Evolutionary conservation across 2,329 filamentous ascomycete genomes (phyloP), one percentile per base, ranked within the genome.

Genomic region (Talaromyces sp.): DNA sequence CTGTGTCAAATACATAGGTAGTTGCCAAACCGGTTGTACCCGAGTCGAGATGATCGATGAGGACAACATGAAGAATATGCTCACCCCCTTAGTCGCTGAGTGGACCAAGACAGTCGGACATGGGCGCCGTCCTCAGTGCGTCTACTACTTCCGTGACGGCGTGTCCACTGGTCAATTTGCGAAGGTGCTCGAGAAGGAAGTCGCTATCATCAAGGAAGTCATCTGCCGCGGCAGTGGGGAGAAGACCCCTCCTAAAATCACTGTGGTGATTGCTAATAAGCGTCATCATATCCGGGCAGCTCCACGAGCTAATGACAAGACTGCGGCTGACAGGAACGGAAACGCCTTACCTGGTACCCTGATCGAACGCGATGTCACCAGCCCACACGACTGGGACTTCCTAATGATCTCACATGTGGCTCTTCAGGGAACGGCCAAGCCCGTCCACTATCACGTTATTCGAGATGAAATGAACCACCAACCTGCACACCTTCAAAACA

Each of bases 241-340:
- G 22, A 71, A 75, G 59, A 83, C 70, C 71, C 67, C 78, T 15
- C 85, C 91, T 2, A 91, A 91, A 74, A 89, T 97, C 72, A 93
- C 93, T 0, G 92, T 96, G 11, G 87, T 97, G 47, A 86, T 98
- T 54, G 93, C 91, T 1, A 93, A 91, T 1, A 99, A 99, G 84
- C 90, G 95, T 2, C 95, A 99, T 70, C 94, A 97, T 72, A 88
- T 97, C 62, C 91, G 95, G 17, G 93, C 97, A 76, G 98, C 98
- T 81, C 94, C 95, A 0, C 84, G 86, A 58, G 77, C 81, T 0
- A 78, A 76, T 19, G 83, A 85, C 65, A 74, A 70, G 10, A 67
- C 66, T 2, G 78, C 81, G 13, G 84, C 80, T 5, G 95, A 99
- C 73, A 84, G 84, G 58, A 96, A 96, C 69, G 85, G 83, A 40